Conservation (phyloP, 2,329 filamentous ascomycete genomes). For the Pleomassaria siparia region DNA sequence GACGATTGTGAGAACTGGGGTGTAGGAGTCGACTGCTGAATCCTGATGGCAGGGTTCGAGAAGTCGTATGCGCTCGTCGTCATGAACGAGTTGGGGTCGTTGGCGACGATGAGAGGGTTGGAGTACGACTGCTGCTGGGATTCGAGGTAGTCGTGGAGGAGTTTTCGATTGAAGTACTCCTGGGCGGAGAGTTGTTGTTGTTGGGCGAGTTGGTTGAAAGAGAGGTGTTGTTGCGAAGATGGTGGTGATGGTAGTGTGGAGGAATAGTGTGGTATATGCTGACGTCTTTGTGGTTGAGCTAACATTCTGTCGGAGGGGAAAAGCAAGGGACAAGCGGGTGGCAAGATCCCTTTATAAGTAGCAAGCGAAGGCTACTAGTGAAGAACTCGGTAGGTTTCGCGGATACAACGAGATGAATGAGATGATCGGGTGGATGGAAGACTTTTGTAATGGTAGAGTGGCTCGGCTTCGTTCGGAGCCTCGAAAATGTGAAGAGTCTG, state of each 20-base stretch:
- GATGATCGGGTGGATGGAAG: constrained; percentile 33
- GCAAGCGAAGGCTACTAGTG: constrained; percentile 24
- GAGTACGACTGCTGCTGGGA: constrained; percentile 32
- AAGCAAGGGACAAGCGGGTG: constrained; percentile 38
- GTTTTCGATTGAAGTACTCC: constrained; percentile 31
- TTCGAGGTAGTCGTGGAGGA: constrained; percentile 42
- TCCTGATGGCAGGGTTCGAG: constrained; percentile 41
- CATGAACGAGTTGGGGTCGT: constrained; percentile 35
- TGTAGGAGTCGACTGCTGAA: constrained; percentile 45
- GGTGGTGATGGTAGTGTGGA: constrained; percentile 27
- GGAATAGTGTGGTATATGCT: constrained; percentile 30
- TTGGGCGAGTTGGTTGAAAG: constrained; percentile 20
- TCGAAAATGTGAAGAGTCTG: constrained; percentile 26
- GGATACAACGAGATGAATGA: constrained; percentile 29
- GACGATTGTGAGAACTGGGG: constrained; percentile 37
- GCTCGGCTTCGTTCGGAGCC: constrained; percentile 27
- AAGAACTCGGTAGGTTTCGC: constrained; percentile 34
- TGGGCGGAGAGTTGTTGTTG: constrained; percentile 30
- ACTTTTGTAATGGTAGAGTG: constrained; percentile 29
- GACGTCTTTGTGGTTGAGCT: constrained; percentile 41
- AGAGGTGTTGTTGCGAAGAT: constrained; percentile 14
- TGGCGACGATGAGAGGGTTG: constrained; percentile 14
- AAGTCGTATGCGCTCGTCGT: constrained; percentile 35
- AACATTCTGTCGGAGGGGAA: constrained; percentile 39
- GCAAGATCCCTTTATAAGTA: constrained; percentile 42